Evolutionary conservation across 805 yeast genomes (phyloP).

Genomic region (Candida khao-thaluensis): DNA sequence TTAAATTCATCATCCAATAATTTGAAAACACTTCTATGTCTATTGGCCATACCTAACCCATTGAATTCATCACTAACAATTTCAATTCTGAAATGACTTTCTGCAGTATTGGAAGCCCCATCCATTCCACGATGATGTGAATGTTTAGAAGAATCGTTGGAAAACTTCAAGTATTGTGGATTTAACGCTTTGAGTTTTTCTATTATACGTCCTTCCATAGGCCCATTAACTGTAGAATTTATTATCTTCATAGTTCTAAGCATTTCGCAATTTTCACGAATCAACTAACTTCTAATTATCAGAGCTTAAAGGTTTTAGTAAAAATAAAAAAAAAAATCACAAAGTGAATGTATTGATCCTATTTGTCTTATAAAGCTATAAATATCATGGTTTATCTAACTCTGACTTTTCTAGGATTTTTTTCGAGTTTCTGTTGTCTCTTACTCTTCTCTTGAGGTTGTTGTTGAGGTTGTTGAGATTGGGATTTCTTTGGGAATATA

Average conservation of each 20-base stretch:
- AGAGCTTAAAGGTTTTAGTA: background rate
- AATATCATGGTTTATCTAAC: no score
- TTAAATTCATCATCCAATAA: constrained; percentile 71
- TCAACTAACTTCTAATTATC: no score
- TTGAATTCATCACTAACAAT: constrained; percentile 68
- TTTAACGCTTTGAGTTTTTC: constrained; percentile 23
- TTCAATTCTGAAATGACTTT: constrained; percentile 79
- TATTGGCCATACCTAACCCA: constrained; percentile 63
- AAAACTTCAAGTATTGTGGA: constrained; percentile 51
- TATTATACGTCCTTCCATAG: constrained; percentile 42
- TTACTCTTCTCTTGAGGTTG: constrained; percentile 17
- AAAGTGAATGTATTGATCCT: no score
- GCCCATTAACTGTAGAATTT: constrained; percentile 26
- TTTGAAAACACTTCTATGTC: constrained; percentile 76
- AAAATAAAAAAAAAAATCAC: background rate
- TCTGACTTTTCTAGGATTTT: constrained; percentile 9
- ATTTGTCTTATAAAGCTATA: no score
- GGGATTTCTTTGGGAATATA: constrained; percentile 6
- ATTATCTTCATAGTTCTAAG: constrained; percentile 12
- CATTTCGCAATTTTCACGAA: constrained; percentile 5
- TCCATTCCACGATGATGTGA: constrained; percentile 82
- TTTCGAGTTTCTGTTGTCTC: constrained; percentile 19
- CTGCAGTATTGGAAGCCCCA: constrained; percentile 67
- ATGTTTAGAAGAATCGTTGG: constrained; percentile 85
- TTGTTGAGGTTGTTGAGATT: constrained; percentile 4